Conservation (phyloP, 2,329 filamentous ascomycete species). For the Fusarium sp. region DNA sequence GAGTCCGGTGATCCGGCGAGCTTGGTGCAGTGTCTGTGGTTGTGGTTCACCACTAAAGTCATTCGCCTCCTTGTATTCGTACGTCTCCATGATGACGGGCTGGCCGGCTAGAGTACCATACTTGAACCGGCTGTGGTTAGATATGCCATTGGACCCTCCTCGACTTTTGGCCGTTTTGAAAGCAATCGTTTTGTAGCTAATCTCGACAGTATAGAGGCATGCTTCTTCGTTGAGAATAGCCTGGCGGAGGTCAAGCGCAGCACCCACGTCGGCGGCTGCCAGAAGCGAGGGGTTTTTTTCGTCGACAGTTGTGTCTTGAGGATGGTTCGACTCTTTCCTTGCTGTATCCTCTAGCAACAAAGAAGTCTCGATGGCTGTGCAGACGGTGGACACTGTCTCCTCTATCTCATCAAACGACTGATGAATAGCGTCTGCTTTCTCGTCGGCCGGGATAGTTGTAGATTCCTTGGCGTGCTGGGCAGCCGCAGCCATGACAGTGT, state of each 20-base stretch:
- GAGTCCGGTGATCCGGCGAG: not conserved
- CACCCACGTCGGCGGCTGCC: not conserved
- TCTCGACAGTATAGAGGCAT: not conserved
- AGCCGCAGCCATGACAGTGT: not conserved
- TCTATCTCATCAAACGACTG: not conserved
- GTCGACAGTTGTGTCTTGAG: not conserved
- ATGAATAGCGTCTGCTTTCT: not conserved
- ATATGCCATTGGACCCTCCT: not conserved
- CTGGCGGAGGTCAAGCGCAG: not conserved
- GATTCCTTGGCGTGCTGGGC: not conserved
- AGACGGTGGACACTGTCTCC: not conserved
- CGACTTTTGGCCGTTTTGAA: not conserved
- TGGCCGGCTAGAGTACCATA: not conserved
- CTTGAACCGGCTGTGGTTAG: not conserved
- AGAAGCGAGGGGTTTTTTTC: not conserved
- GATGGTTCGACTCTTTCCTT: not conserved
- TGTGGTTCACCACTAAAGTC: not conserved
- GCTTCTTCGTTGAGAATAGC: not conserved
- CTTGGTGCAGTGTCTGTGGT: not conserved
- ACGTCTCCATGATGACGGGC: not conserved
- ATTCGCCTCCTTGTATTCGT: not conserved
- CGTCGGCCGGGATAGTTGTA: not conserved
- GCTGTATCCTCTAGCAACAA: not conserved
- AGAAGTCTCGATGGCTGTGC: not conserved
- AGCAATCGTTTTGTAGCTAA: not conserved